Conservation (phyloP, 208 protist genomes). For the Leishmania arabica region DNA sequence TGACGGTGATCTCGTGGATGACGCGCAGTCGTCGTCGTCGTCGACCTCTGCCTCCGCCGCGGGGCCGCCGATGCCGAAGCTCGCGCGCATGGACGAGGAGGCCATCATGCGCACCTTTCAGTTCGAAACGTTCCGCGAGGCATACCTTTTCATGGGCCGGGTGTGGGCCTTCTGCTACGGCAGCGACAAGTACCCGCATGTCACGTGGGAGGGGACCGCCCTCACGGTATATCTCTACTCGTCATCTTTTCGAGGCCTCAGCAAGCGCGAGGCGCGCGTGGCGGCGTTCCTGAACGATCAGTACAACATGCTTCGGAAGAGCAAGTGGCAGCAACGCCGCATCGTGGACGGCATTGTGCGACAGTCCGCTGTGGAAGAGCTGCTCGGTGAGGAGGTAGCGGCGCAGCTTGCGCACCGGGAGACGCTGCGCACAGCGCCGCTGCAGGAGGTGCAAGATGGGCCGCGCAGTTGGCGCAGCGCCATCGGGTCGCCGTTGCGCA, state of each 20-base stretch:
- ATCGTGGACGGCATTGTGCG: conserved; percentile 29
- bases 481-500: background rate
- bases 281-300: conserved; percentile 88
- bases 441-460: conserved; percentile 45
- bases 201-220: conserved; percentile 57
- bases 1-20: background rate
- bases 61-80: conserved; percentile 26
- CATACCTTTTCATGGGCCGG: conserved; percentile 85
- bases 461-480: conserved; percentile 35
- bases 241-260: conserved; percentile 76
- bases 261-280: conserved; percentile 77
- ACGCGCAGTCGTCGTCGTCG: background rate
- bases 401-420: conserved; percentile 40
- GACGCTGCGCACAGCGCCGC: conserved; percentile 36
- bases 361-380: conserved; percentile 44
- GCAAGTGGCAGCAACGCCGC: conserved; percentile 54
- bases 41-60: background rate
- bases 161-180: conserved; percentile 88
- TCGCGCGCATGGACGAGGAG: conserved; percentile 51
- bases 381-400: conserved; percentile 44
- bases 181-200: conserved; percentile 79
- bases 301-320: conserved; percentile 86
- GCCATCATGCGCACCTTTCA: conserved; percentile 74
- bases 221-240: conserved; percentile 88
- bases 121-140: conserved; percentile 62